Evolutionary conservation across 1,284 basidiomycete genomes (phyloP), one percentile per base, ranked within the genome.

Genomic region (Ceratobasidium papillatum): DNA sequence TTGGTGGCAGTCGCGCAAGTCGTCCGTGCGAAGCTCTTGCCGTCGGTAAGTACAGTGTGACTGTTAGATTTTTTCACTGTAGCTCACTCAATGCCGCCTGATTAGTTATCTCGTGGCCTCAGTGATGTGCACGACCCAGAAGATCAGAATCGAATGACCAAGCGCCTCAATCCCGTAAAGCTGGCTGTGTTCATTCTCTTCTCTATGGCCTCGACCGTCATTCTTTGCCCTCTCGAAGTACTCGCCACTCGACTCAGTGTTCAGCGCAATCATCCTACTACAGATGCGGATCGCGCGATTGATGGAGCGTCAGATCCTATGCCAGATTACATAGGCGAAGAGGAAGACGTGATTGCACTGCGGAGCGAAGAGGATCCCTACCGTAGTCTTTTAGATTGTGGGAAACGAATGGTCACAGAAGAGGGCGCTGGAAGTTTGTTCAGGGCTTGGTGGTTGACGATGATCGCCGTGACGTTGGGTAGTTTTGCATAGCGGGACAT

Each of bases 281-380:
- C 89, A 4, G 90, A 91, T 74, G 78, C 76, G 43, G 68, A 71
- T 32, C 41, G 52, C 43, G 56, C 68, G 19, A 71, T 71, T 25
- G 68, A 71, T 36, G 68, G 54, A 3, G 43, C 27, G 41, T 38
- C 68, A 3, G 68, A 71, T 27, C 68, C 68, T 14, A 38, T 7
- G 91, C 88, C 78, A 90, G 90, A 92, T 76, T 95, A 91, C 79
- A 87, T 90, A 36, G 93, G 92, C 4, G 84, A 86, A 17, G 90
- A 91, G 36, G 95, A 96, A 81, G 94, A 96, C 80, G 95, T 97
- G 11, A 94, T 97, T 78, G 93, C 93, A 14, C 82, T 96, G 77
- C 88, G 95, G 27, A 63, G 56, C 77, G 94, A 95, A 79, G 90
- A 88, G 54, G 94, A 96, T 79, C 94, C 95, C n/a, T 97, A 97